Conservation (phyloP, 345 rosid species). For the Populus deltoides region DNA sequence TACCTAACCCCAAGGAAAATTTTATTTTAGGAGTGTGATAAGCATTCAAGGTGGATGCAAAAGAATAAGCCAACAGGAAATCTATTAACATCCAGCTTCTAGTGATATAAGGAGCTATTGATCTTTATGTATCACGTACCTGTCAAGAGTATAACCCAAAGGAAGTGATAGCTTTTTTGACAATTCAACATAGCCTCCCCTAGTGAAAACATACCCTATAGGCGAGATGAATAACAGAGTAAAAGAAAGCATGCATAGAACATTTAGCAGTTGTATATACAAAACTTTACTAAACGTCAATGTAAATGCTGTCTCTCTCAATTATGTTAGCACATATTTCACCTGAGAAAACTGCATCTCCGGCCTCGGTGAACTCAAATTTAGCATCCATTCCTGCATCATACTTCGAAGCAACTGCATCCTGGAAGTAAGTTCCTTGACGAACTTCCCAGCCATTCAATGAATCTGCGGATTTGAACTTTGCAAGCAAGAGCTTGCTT, state of each 20-base stretch:
- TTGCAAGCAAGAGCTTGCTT: constrained; percentile 86
- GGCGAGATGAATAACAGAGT: constrained; percentile 12
- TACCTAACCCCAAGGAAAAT: constrained; percentile 44
- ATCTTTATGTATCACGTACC: constrained; percentile 37
- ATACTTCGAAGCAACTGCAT: constrained; percentile 68
- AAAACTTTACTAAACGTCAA: too few species aligned
- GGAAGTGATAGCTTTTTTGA: constrained; percentile 78
- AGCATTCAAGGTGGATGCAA: neutral
- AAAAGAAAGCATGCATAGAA: neutral
- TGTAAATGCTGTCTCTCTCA: too few species aligned
- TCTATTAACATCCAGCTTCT: neutral
- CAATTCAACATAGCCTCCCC: constrained; percentile 94
- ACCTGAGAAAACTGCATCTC: constrained; percentile 91
- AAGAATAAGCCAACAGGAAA: neutral
- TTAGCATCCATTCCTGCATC: constrained; percentile 96
- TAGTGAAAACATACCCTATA: constrained; percentile 79
- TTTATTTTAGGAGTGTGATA: neutral
- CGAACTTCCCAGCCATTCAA: constrained; percentile 82
- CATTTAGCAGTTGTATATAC: neutral
- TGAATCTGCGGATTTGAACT: constrained; percentile 67
- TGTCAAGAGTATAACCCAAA: constrained; percentile 82
- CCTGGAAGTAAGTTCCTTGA: constrained; percentile 91
- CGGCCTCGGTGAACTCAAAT: constrained; percentile 79
- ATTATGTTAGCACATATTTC: neutral
- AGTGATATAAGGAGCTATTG: neutral